Conservation (phyloP, 2,329 filamentous ascomycete genomes). For the Gaeumannomyces sp. region DNA sequence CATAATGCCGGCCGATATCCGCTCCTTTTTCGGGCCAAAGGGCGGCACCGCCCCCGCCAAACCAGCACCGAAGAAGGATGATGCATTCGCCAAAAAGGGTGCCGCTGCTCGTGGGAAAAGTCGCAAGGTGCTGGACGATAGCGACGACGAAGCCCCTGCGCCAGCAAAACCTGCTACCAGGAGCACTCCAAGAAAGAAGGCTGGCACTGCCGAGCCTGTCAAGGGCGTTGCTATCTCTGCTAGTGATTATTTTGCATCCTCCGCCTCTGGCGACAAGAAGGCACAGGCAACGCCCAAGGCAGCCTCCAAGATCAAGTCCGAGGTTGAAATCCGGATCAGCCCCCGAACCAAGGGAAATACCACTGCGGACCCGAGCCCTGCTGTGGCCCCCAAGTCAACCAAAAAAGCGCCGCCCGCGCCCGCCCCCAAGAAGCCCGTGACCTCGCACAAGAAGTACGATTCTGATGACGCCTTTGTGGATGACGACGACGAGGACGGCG, state of each 20-base stretch:
- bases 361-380: conserved; percentile 14
- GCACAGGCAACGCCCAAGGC: conserved; percentile 34
- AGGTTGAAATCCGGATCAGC: conserved; percentile 45
- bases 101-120: conserved; percentile 31
- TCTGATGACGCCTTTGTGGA: conserved; percentile 52
- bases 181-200: conserved; percentile 47
- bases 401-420: conserved; percentile 24
- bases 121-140: conserved; percentile 73
- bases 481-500: conserved; percentile 62
- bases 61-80: conserved; percentile 38
- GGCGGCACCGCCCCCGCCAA: conserved; percentile 50
- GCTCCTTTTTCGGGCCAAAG: conserved; percentile 83
- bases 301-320: conserved; percentile 33
- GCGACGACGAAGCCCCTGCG: conserved; percentile 60
- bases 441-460: conserved; percentile 34
- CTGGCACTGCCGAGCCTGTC: conserved; percentile 32
- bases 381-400: conserved; percentile 17
- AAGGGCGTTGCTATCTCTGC: conserved; percentile 48
- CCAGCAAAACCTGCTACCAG: conserved; percentile 46
- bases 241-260: conserved; percentile 51
- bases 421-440: conserved; percentile 35
- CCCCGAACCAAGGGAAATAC: conserved; percentile 39
- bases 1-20: conserved; percentile 79
- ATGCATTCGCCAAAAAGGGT: conserved; percentile 38
- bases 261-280: conserved; percentile 36